Base-by-base conservation (phyloP, 208 protist genomes). In the Wallacemonas sp. region DNA sequence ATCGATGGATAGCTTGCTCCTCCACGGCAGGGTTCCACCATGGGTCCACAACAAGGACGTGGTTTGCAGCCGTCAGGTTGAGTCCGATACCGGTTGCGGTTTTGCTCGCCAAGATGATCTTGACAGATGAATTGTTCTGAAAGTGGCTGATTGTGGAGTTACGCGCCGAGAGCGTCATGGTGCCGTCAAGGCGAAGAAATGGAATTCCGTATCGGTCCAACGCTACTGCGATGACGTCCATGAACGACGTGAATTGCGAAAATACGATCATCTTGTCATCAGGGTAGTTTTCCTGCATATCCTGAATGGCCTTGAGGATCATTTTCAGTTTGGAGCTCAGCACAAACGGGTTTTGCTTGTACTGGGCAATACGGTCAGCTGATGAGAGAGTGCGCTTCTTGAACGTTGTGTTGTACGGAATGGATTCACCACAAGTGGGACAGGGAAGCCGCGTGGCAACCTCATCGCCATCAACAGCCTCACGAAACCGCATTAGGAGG, bases 11-110 rank as follows among this genome's bases (percentile, higher is more conserved):
- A 0, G 97, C 96, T 68, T 98, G 97, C 47, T 97, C 82, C 61
- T 98, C 96, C 58, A 97, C 91, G 22, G 93, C 94, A 22, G 96
- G 94, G 64, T 98, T 99, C 95, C 96, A 99, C 97, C 97, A 98
- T 27, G 91, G 90, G 69, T 98, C 97, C 49, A 98, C 85, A 0
- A 99, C 72, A 26, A 98, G 76, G 0, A 99, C 96, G 42, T 97
- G 82, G 55, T 95, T 98, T 2, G 98, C 98, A 6, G 82, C 90
- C 1, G 96, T 98, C 14, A 99, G 89, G 59, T 99, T 99, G 6
- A 99, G 80, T 8, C 98, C 98, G 26, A 99, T 90, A 46, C 98
- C 98, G 17, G 96, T 98, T 15, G 97, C 91, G 11, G 95, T 97
- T 61, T 98, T 97, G 53, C 95, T 98, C 8, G 97, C 94, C 31